Conservation (phyloP, 176 grass and related monocot genomes). For the Tillandsia leiboldiana region DNA sequence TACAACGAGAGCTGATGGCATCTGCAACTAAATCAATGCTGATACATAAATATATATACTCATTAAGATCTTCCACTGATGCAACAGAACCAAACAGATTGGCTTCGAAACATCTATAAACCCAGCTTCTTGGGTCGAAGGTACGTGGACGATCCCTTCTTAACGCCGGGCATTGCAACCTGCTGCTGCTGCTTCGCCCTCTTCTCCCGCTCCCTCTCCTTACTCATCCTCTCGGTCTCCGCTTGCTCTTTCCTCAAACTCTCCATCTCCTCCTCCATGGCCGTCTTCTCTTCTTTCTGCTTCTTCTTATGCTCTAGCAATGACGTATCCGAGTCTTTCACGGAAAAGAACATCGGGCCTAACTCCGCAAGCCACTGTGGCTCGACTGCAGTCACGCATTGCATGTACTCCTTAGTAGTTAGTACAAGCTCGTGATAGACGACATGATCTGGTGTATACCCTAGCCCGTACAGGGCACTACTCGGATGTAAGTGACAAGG, state of each 20-base stretch:
- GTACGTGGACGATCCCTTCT: conserved; percentile 52
- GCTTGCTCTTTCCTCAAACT: conserved; percentile 71
- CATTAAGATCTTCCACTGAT: neutral
- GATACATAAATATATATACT: too few relatives aligned
- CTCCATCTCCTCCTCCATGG: conserved; percentile 99
- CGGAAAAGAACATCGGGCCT: conserved; percentile 96
- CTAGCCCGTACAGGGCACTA: conserved; percentile 78
- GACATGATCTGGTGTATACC: conserved; percentile 77
- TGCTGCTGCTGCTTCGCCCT: conserved; percentile 77
- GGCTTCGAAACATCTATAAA: conserved; percentile 28
- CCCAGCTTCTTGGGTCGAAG: conserved; percentile 73
- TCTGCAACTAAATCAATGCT: neutral
- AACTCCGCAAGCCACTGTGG: conserved; percentile 89
- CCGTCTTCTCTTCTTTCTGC: conserved; percentile 82
- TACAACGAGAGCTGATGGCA: neutral
- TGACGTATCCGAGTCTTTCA: conserved; percentile 76
- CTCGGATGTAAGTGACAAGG: conserved; percentile 92
- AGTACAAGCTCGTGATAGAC: conserved; percentile 95
- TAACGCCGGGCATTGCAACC: conserved; percentile 87
- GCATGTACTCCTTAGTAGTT: conserved; percentile 97
- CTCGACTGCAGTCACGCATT: conserved; percentile 87
- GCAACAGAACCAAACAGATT: neutral
- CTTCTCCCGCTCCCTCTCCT: conserved; percentile 63
- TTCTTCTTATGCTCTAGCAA: conserved; percentile 85
- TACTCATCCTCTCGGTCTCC: conserved; percentile 33